A percentile compares a stretch with the other conserved stretches of the same genome.
Conservation (phyloP, 306 rosid species). For the Cicer cuneatum region DNA sequence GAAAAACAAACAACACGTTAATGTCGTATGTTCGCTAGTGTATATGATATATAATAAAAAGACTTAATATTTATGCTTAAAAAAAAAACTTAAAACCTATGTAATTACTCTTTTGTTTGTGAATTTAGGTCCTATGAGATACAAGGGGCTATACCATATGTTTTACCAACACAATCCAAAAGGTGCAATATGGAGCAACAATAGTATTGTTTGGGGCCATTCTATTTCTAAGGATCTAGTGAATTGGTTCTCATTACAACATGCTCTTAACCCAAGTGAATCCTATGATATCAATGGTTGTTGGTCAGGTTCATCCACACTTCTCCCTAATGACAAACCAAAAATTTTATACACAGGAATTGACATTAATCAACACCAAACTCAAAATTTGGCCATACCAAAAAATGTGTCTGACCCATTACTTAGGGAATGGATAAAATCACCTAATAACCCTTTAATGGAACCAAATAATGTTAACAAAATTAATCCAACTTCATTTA, state of each 20-base stretch:
- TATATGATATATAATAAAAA: too few species aligned
- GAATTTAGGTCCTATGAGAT: conserved; percentile 48
- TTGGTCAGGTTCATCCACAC: conserved; percentile 52
- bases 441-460: conserved; percentile 43
- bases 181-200: conserved; percentile 40
- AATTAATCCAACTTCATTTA: conserved; percentile 43
- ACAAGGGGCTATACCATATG: conserved; percentile 49
- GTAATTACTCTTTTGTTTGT: background rate
- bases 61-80: too few species aligned
- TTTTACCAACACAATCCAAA: conserved; percentile 52
- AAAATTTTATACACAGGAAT: conserved; percentile 45
- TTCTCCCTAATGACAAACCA: conserved; percentile 26
- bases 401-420: conserved; percentile 49
- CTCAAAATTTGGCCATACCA: conserved; percentile 49
- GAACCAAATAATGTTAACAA: conserved; percentile 14
- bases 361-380: conserved; percentile 27
- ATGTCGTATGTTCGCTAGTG: too few species aligned
- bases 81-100: too few species aligned
- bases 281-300: conserved; percentile 46
- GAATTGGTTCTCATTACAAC: conserved; percentile 46
- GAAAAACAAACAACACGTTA: too few species aligned
- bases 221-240: conserved; percentile 50
- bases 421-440: conserved; percentile 50
- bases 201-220: conserved; percentile 46
- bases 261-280: conserved; percentile 37